Base-by-base conservation (phyloP, 768 basidiomycete species). In the Ramaria rubella region DNA sequence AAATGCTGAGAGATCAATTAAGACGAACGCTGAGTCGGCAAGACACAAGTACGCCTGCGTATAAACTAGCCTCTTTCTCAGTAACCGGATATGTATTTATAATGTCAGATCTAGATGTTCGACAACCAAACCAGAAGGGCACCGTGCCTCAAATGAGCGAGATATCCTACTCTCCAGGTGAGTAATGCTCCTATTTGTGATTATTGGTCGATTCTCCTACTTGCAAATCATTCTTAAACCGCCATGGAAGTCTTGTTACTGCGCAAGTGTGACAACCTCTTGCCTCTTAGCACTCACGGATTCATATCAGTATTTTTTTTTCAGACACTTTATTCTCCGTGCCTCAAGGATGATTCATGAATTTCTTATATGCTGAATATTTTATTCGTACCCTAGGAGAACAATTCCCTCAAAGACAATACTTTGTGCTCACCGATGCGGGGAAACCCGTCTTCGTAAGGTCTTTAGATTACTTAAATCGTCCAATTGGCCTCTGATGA, bases 401-500 rank as follows among this genome's bases (percentile, higher is more conserved):
- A 40, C 45, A 34, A 53, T 51, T 23, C n/a, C 81, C 80, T 23
- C 78, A 56, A 45, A 30, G 94, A 52, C 82, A 91, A 66, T 99
- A 97, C 69, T 96, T 90, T 65, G 81, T 97, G 15, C 77, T 98
- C 19, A 97, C 94, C 0, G 85, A 94, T 60, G 96, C 96, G 29
- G 96, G 96, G 27, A 98, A 99, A 70, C 94, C 94, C n/a, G 94
- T 99, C 11, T 99, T 90, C 65, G 77, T 83, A 42, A 91, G 90
- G 94, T 89, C 31, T 49, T 49, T 59, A 58, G 4, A 19, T 40
- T 51, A 19, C 36, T 17, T 19, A 15, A 34, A 21, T 42, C 21
- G 44, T 45, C 30, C 7, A 21, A 27, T 11, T n/a, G 53, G 42
- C 21, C 33, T 46, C n/a, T 23, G 23, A 29, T 38, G 26, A 9